Base-by-base conservation (phyloP, 441 rosid genomes). In the Pelargonium cotyledonis region DNA sequence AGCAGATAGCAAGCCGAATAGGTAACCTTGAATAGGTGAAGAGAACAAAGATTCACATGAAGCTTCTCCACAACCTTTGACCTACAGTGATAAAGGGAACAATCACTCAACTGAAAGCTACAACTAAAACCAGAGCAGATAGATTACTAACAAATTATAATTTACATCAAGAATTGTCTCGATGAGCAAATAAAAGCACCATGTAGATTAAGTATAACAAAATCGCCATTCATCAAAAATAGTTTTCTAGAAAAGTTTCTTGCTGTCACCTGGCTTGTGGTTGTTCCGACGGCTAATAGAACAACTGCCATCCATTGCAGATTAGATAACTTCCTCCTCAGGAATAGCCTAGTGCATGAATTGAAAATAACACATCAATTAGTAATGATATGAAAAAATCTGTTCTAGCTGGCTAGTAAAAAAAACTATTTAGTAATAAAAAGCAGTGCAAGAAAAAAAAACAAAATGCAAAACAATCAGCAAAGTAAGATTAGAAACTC, bases 281-380 rank as follows among this genome's bases (percentile, higher is more conserved):
- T 88, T 72, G 96, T 88, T 81, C 94, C 94, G 69, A 88, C 85
- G 77, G 94, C 94, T 76, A 90, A 77, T 21, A 88, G 79, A 75
- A 81, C 78, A 71, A 90, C 82, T 0, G 95, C 96, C 86, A 90
- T 90, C 96, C 95, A 88, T 68, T 88, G 92, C 65, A 90, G 80
- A 67, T 77, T 88, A 41, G 89, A 84, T 44, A 88, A 76, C 73
- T 80, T 88, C 81, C 79, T 86, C 79, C 76, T 80, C 62, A 88
- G 79, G 75, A 88, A 86, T 66, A 90, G 61, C 81, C 96, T 90
- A 70, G 55, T 68, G 35, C 7, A 63, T 23, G 55, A 65, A 70
- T 72, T 1, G 26, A 67, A 65, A 6, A 16, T 14, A 16, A 38
- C 18, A 46, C 41, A 5, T 49, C 60, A 55, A 29, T 10, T 46